Conservation (phyloP, 352 stramenopile genomes). For the Phytophthora quininea region DNA sequence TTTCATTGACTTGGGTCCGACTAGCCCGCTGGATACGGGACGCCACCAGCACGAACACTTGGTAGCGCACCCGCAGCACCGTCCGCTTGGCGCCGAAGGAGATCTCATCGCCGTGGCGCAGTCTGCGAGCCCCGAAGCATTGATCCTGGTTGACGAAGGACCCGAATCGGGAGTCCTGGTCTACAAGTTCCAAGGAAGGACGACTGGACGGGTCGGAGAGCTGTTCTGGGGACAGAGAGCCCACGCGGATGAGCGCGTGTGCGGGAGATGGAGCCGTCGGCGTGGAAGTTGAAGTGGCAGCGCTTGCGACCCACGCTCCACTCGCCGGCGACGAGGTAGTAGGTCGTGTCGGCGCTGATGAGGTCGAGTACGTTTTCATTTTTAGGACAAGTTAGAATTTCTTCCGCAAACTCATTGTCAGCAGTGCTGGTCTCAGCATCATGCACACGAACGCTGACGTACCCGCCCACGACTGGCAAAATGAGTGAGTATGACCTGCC, state of each 20-base stretch:
- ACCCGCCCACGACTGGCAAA: no score
- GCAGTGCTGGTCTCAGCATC: no score
- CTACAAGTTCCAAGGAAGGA: conserved; percentile 73
- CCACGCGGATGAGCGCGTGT: conserved; percentile 78
- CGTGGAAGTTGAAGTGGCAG: conserved; percentile 86
- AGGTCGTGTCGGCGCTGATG: conserved; percentile 48
- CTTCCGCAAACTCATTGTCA: no score
- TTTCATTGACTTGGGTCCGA: conserved; percentile 68
- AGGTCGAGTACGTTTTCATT: no score
- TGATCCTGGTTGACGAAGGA: conserved; percentile 88
- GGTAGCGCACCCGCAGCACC: conserved; percentile 81
- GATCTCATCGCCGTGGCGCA: conserved; percentile 75
- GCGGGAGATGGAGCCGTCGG: conserved; percentile 84
- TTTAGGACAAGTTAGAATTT: no score
- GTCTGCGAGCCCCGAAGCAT: conserved; percentile 45
- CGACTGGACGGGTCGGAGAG: conserved; percentile 59
- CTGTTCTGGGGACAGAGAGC: conserved; percentile 62
- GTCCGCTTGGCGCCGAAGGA: conserved; percentile 87
- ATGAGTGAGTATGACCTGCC: no score
- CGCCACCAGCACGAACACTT: conserved; percentile 79
- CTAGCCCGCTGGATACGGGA: conserved; percentile 72
- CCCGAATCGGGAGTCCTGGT: conserved; percentile 86
- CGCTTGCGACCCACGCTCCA: conserved; percentile 86
- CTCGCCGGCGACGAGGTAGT: conserved; percentile 83
- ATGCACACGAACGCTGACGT: no score